A percentile compares a stretch with the other conserved stretches of the same genome.
These are phyloP conservation scores for Chalciporus sp. DNA, from an alignment of 1,284 basidiomycete species.

Conservation along the genomic window DNA sequence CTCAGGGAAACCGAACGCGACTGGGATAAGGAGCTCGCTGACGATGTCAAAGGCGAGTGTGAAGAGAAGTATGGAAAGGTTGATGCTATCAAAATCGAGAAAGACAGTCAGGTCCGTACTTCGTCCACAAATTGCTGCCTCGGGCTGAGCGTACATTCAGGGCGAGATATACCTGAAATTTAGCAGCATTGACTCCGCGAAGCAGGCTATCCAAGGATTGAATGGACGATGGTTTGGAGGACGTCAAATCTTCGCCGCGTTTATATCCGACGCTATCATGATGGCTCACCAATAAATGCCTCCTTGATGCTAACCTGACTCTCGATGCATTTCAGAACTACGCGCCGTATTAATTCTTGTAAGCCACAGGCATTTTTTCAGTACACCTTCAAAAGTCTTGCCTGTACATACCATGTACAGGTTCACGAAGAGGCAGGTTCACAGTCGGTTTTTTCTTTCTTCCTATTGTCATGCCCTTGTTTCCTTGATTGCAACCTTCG, in stretches of 20 bases:
- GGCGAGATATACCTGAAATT: slow-evolving; percentile 99
- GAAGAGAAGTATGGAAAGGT: slow-evolving; percentile 90
- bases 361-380: slow-evolving; percentile 34
- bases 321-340: slow-evolving; percentile 32
- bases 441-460: slow-evolving; percentile 28
- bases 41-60: slow-evolving; percentile 95
- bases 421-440: slow-evolving; percentile 38
- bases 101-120: slow-evolving; percentile 79
- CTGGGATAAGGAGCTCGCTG: slow-evolving; percentile 95
- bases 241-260: slow-evolving; percentile 79
- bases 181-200: slow-evolving; percentile 74
- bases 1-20: slow-evolving; percentile 89
- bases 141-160: slow-evolving; percentile 43
- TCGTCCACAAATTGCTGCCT: background rate
- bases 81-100: slow-evolving; percentile 89
- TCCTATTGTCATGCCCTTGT: slow-evolving; percentile 32
- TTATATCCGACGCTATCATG: slow-evolving; percentile 92
- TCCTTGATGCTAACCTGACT: slow-evolving; percentile 27
- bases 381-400: slow-evolving; percentile 34
- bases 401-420: slow-evolving; percentile 37
- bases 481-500: slow-evolving; percentile 30
- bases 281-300: slow-evolving; percentile 76
- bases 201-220: slow-evolving; percentile 84
- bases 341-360: slow-evolving; percentile 31
- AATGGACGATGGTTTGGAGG: slow-evolving; percentile 97